Base-by-base conservation (phyloP, 1,139 yeast genomes). In the Hyphopichia fennica region DNA sequence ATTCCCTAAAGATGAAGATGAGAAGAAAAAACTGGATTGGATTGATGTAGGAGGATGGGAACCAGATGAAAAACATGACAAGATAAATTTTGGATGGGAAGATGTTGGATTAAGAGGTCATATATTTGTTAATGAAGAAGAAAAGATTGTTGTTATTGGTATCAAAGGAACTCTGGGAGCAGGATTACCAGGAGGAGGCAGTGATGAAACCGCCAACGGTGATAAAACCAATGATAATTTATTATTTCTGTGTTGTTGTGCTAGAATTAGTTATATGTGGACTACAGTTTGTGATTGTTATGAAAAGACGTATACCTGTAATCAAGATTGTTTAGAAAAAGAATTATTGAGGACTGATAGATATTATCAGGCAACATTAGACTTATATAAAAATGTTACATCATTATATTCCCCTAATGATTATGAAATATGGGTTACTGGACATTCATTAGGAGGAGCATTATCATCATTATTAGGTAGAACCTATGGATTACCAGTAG, bases 371-470 rank as follows among this genome's bases (percentile, higher is more conserved):
- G 95, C 96, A 0, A 85, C 80, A 0, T 63, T 91, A 44, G 89
- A 88, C 45, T 76, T 93, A 17, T 93, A 87, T 62, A 74, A 83
- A 43, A 84, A 87, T 50, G 96, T 91, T 13, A 71, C 82, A 0
- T 53, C 56, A 2, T 49, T 82, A 40, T 90, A 89, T 57, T 59
- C 70, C 1, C 96, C 98, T 0, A 67, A 76, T 19, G 72, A 87
- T 1, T 60, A 70, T 23, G 76, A 80, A 31, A 80, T 93, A 23
- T 93, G 99, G 98, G 73, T 87, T 3, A 87, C 96, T 0, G 99
- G 99, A 2, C 99, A 93, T 60, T 91, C 98, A 0, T 69, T 93
- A 34, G 99, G 99, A 1, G 99, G 98, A 0, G 81, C 97, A 0
- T 67, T 95, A 37, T 84, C 95, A 2, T 75, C 89, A 23, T 67